Conservation (phyloP, 2,329 filamentous ascomycete genomes). For the Fonsecaea nubica region DNA sequence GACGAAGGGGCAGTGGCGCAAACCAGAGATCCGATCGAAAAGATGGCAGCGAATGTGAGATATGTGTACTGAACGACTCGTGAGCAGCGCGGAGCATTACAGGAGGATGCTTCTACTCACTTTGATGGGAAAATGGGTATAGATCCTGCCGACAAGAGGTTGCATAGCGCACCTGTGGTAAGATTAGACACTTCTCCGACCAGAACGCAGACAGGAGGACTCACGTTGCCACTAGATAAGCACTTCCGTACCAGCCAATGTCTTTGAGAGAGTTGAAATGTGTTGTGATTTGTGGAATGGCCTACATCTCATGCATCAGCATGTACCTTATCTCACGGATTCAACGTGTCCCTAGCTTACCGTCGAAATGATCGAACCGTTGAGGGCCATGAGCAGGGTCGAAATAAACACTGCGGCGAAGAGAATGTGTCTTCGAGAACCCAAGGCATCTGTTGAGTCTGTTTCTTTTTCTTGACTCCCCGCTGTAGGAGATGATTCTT, state of each 20-base stretch:
- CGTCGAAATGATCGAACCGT: constrained; percentile 62
- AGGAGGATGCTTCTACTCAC: not conserved
- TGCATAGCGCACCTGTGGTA: constrained; percentile 53
- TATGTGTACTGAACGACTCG: constrained; percentile 37
- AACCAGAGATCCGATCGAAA: constrained; percentile 44
- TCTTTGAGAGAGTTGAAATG: constrained; percentile 46
- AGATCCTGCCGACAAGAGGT: constrained; percentile 54
- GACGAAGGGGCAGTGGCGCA: constrained; percentile 43
- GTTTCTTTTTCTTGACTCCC: not conserved
- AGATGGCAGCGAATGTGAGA: constrained; percentile 43
- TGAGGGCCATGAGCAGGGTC: constrained; percentile 59
- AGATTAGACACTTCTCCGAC: not conserved
- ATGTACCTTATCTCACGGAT: constrained; percentile 34
- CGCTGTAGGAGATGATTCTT: not conserved
- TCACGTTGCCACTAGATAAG: constrained; percentile 43
- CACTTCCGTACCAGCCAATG: constrained; percentile 48
- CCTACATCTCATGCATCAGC: constrained; percentile 42
- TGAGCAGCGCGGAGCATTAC: not conserved
- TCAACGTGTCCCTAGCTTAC: constrained; percentile 41
- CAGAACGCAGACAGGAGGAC: not conserved
- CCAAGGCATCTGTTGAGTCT: not conserved
- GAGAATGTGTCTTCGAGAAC: constrained; percentile 40
- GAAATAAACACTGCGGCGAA: constrained; percentile 51
- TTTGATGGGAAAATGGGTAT: constrained; percentile 52
- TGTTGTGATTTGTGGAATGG: constrained; percentile 46